A percentile compares a stretch with the other conserved stretches of the same genome.
phyloP scores from a whole-genome alignment of 441 rosid species.

The Adansonia rubrostipa region DNA sequence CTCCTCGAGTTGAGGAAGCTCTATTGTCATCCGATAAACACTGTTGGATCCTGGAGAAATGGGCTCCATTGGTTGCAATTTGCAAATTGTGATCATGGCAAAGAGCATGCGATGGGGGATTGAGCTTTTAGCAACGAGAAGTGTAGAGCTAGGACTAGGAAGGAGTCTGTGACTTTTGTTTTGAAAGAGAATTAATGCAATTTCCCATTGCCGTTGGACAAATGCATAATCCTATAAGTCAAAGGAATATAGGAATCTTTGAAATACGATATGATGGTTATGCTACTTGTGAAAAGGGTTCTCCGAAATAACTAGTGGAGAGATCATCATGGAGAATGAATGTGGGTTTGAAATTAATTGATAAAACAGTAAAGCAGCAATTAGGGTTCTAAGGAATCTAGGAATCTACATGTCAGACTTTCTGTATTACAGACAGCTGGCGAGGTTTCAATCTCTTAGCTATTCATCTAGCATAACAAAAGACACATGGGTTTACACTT shows the following conservation, averaged over 20 bases:
- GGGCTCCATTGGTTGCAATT: conserved; percentile 6
- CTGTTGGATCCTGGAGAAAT: conserved; percentile 25
- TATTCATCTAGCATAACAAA: too few species aligned
- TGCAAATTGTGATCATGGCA: neutral
- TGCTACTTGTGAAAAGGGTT: conserved; percentile 2
- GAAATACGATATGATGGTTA: conserved; percentile 3
- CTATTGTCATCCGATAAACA: neutral
- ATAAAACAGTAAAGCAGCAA: neutral
- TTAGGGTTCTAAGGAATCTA: neutral
- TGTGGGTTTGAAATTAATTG: conserved; percentile 17
- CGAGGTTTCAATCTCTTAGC: too few species aligned
- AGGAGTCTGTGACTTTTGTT: neutral
- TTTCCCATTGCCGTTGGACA: neutral
- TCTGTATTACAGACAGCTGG: too few species aligned
- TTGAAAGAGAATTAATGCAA: neutral
- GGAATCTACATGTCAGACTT: too few species aligned
- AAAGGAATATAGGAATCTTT: conserved; percentile 30
- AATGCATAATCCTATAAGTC: neutral
- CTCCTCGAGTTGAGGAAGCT: conserved; percentile 55
- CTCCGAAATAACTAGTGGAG: conserved; percentile 15
- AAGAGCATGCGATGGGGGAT: conserved; percentile 1
- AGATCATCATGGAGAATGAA: conserved; percentile 22
- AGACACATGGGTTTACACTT: too few species aligned
- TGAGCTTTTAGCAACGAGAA: neutral
- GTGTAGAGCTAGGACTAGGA: neutral